Evolutionary conservation across 2,329 filamentous ascomycete species (phyloP), one percentile per base, ranked within the genome.

Genomic region (Claviceps paspali): DNA sequence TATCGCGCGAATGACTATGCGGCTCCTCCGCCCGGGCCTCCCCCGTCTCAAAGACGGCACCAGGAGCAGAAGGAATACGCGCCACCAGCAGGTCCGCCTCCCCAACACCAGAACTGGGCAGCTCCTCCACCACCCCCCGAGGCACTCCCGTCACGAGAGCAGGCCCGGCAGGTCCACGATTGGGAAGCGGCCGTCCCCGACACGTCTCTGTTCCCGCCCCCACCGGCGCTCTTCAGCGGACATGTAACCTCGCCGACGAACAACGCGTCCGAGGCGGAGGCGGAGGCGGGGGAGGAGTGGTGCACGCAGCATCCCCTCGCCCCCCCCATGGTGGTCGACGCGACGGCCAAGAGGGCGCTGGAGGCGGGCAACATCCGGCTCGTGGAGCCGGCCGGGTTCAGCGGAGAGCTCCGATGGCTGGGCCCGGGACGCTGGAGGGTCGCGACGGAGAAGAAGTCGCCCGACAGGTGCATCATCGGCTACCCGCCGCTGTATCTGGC

Each of bases 171-270:
- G 53, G 74, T 46, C 79, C 79, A 85, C 52, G 74, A 82, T 56
- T 86, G 82, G 82, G 66, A 76, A 45, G 51, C 68, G 6, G 70
- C 76, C 3, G 78, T 85, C 2, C 79, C 81, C 0, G 81, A 86
- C 53, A 84, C 74, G 2, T 65, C 79, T 1, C 65, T 82, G 8
- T 72, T 86, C 30, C 81, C 81, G 1, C 80, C 80, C 0, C 82
- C 82, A 1, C 82, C 82, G 0, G 69, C 70, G 22, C 67, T 84
- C 51, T 76, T 75, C 55, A 60, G 59, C 38, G 72, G 72, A 34
- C 74, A 75, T 49, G 73, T 82, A 41, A 60, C 55, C 23, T 84
- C 79, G 10, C 73, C 76, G 0, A 68, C 77, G 2, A 76, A 73
- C 51, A 88, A 88, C 54, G 77, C 82, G 2, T 70, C 70, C 2